Conservation (phyloP, 2,329 filamentous ascomycete species). For the Didymella arachidicola region DNA sequence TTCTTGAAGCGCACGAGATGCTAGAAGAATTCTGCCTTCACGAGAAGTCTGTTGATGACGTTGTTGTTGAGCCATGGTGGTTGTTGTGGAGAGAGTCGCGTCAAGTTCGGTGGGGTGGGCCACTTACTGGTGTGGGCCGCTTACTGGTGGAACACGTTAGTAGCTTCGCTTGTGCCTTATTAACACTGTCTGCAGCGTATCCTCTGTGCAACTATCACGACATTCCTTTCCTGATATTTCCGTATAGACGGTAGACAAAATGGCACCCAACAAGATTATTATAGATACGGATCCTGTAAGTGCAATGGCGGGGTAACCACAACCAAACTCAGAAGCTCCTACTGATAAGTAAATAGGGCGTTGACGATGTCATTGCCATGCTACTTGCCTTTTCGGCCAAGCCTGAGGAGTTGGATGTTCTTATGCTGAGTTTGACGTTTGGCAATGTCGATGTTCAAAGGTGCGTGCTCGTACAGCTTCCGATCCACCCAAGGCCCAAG, state of each 20-base stretch:
- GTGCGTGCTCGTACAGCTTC: constrained; percentile 44
- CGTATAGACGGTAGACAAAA: constrained; percentile 29
- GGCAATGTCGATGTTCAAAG: constrained; percentile 90
- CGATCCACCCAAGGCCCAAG: background rate
- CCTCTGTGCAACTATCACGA: constrained; percentile 13
- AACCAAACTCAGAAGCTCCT: background rate
- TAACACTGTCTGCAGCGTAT: constrained; percentile 12
- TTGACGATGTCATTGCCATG: constrained; percentile 90
- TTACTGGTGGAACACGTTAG: too few species aligned
- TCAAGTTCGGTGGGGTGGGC: too few species aligned
- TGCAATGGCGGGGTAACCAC: constrained; percentile 22
- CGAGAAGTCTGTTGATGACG: too few species aligned
- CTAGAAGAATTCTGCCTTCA: too few species aligned
- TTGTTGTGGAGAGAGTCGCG: too few species aligned
- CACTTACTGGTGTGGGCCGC: too few species aligned
- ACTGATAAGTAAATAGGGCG: constrained; percentile 62
- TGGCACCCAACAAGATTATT: constrained; percentile 71
- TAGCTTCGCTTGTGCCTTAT: constrained; percentile 15
- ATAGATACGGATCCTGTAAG: constrained; percentile 93
- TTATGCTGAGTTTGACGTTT: constrained; percentile 88
- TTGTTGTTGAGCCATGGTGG: too few species aligned
- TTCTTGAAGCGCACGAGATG: too few species aligned
- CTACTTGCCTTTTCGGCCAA: constrained; percentile 83
- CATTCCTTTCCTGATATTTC: constrained; percentile 7
- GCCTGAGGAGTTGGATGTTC: constrained; percentile 83